Evolutionary conservation across 2,329 filamentous ascomycete species (phyloP).

Genomic region (Trichoderma polysporum): DNA sequence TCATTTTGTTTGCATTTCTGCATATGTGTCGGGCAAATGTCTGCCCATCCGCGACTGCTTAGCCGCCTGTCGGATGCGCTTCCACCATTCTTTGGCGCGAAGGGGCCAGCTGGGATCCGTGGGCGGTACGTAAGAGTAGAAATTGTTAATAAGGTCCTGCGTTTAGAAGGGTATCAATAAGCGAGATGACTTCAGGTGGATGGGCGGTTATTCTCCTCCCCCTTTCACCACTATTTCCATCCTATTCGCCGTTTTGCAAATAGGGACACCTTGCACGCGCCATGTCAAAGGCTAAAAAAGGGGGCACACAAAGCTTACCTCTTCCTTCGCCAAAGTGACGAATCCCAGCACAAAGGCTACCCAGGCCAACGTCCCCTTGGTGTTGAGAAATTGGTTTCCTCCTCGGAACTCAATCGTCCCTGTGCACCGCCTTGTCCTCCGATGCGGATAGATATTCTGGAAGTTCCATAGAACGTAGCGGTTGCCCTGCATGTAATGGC

Average conservation of each 20-base stretch:
- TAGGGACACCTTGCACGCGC: not conserved
- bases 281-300: not conserved
- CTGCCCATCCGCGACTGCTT: conserved; percentile 37
- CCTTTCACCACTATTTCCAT: not conserved
- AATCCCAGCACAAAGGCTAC: conserved; percentile 42
- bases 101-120: conserved; percentile 32
- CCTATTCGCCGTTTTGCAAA: not conserved
- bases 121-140: conserved; percentile 30
- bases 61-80: conserved; percentile 35
- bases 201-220: not conserved
- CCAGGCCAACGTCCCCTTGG: conserved; percentile 40
- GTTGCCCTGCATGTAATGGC: conserved; percentile 40
- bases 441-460: conserved; percentile 40
- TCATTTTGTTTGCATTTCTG: conserved; percentile 35
- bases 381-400: conserved; percentile 41
- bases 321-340: conserved; percentile 38
- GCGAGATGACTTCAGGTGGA: conserved; percentile 3
- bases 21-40: conserved; percentile 36
- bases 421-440: conserved; percentile 38
- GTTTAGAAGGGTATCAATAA: conserved; percentile 15
- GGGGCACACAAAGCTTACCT: conserved; percentile 29
- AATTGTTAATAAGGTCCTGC: conserved; percentile 35
- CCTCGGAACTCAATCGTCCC: conserved; percentile 43
- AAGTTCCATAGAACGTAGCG: conserved; percentile 44
- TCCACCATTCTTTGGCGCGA: conserved; percentile 38